phyloP scores from a whole-genome alignment of 768 basidiomycete genomes.

The Auricularia sp. region DNA sequence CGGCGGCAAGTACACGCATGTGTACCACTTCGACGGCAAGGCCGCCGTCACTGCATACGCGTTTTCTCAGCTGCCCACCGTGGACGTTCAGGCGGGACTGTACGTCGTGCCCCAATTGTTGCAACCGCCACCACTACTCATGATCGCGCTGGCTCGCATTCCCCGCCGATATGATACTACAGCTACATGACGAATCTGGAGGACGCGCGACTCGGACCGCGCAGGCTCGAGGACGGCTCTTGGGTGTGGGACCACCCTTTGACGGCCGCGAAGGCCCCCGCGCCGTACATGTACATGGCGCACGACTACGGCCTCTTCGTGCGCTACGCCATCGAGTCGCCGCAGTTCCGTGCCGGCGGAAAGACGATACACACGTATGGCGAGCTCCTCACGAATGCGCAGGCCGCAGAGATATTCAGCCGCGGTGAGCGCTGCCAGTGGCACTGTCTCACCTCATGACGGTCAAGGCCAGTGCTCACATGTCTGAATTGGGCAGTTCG shows the following conservation, averaged over 20 bases:
- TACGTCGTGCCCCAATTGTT: neutral
- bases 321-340: slow-evolving; percentile 2
- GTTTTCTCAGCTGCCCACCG: neutral
- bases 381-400: neutral
- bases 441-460: too few species aligned
- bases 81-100: neutral
- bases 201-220: neutral
- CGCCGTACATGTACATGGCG: neutral
- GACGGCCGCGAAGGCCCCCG: neutral
- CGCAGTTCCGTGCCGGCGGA: neutral
- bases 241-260: neutral
- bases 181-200: neutral
- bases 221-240: neutral
- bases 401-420: neutral
- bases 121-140: too few species aligned
- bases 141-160: too few species aligned
- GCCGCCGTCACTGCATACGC: neutral
- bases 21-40: slow-evolving; percentile 7
- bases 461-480: neutral
- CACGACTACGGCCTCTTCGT: slow-evolving; percentile 4
- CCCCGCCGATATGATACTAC: neutral
- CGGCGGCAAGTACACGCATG: slow-evolving; percentile 5
- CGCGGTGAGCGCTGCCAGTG: neutral
- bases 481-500: neutral
- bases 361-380: neutral